A percentile compares a stretch with the other conserved stretches of the same genome.
Conservation (phyloP, 1,284 basidiomycete species). For the Takashimella koratensis region DNA sequence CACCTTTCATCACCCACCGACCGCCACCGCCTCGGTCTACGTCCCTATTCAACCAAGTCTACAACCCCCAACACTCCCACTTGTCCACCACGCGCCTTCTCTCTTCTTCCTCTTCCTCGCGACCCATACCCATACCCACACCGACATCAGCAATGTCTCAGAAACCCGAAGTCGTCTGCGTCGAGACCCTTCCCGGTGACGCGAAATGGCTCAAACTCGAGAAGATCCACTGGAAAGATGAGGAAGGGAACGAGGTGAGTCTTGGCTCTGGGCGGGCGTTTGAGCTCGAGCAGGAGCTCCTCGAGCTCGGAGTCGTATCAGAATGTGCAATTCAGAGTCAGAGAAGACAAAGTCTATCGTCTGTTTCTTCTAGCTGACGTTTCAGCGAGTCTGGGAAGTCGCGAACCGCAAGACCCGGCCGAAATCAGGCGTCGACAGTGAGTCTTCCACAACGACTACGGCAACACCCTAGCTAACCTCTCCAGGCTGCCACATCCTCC, state of each 20-base stretch:
- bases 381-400: constrained; percentile 75
- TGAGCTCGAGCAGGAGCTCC: neutral
- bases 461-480: neutral
- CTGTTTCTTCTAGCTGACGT: neutral
- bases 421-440: constrained; percentile 74
- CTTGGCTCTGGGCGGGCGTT: neutral
- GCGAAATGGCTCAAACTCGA: constrained; percentile 46
- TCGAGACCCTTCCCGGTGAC: constrained; percentile 34
- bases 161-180: constrained; percentile 19
- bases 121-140: too few species aligned
- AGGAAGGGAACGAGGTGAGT: constrained; percentile 65
- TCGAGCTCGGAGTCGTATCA: too few species aligned
- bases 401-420: constrained; percentile 74
- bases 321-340: too few species aligned
- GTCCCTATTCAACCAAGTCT: too few species aligned
- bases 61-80: too few species aligned
- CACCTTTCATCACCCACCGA: too few species aligned
- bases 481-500: constrained; percentile 72
- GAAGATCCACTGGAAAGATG: constrained; percentile 65
- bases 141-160: too few species aligned
- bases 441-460: constrained; percentile 11
- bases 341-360: neutral
- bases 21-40: too few species aligned
- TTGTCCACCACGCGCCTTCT: too few species aligned
- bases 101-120: too few species aligned